phyloP scores from a whole-genome alignment of 140 eudicot genomes.

The Flaveria floridana region DNA sequence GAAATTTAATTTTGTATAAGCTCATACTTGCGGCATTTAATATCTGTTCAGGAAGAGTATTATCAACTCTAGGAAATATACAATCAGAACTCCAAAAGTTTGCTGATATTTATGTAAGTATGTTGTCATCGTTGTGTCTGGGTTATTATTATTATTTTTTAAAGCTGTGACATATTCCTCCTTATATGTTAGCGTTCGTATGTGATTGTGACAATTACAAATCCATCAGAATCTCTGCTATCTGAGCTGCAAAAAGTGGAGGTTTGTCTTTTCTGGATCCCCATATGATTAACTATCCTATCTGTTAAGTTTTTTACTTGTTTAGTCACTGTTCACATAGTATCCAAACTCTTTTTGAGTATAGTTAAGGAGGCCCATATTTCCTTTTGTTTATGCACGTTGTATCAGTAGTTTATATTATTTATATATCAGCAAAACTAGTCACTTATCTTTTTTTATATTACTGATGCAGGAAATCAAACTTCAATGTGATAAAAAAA shows the following conservation, averaged over 20 bases:
- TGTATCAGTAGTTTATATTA: slow-evolving; percentile 5
- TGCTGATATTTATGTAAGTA: slow-evolving; percentile 78
- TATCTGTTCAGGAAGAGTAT: slow-evolving; percentile 57
- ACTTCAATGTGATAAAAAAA: slow-evolving; percentile 79
- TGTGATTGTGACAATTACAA: slow-evolving; percentile 69
- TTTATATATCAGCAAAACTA: not conserved
- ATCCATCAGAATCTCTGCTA: slow-evolving; percentile 91
- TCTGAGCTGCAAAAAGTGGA: slow-evolving; percentile 87
- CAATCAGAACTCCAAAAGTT: slow-evolving; percentile 82
- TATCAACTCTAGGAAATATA: slow-evolving; percentile 63
- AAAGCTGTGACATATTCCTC: slow-evolving; percentile 24
- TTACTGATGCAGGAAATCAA: slow-evolving; percentile 73
- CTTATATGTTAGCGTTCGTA: slow-evolving; percentile 72
- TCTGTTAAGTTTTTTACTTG: not conserved
- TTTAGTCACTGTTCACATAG: not conserved
- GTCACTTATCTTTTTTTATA: slow-evolving; percentile 28
- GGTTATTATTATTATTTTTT: slow-evolving; percentile 12
- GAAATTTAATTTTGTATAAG: not conserved
- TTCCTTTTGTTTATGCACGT: not conserved
- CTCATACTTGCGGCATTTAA: not conserved
- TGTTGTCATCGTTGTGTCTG: slow-evolving; percentile 19
- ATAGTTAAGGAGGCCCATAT: not conserved
- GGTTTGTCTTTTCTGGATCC: slow-evolving; percentile 48
- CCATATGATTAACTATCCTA: not conserved
- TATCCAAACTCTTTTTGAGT: not conserved